Evolutionary conservation across 1,284 basidiomycete genomes (phyloP).

Genomic region (Sporisorium reilianum): DNA sequence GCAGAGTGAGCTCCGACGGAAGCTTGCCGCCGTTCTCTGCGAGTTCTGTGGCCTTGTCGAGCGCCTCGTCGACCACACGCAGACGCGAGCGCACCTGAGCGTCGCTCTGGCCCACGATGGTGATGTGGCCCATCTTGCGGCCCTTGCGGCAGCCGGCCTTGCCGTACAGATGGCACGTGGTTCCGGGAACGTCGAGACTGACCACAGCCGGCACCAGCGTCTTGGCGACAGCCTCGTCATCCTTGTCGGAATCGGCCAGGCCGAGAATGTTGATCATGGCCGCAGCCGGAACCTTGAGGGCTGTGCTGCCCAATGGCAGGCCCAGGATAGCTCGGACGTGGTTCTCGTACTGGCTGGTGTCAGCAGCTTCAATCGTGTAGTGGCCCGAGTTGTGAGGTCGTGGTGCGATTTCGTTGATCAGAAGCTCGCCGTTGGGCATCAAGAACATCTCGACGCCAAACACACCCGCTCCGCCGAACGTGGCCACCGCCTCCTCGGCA

Average conservation of each 20-base stretch:
- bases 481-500: slow-evolving; percentile 85
- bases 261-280: slow-evolving; percentile 94
- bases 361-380: slow-evolving; percentile 98
- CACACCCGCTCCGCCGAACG: slow-evolving; percentile 87
- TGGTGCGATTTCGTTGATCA: slow-evolving; percentile 98
- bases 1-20: slow-evolving; percentile 43
- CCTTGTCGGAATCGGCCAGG: slow-evolving; percentile 63
- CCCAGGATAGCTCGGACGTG: slow-evolving; percentile 95
- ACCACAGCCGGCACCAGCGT: slow-evolving; percentile 63
- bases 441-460: slow-evolving; percentile 99
- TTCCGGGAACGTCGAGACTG: slow-evolving; percentile 76
- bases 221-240: slow-evolving; percentile 62
- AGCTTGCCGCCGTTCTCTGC: slow-evolving; percentile 48
- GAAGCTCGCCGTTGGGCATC: slow-evolving; percentile 84
- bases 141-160: slow-evolving; percentile 90
- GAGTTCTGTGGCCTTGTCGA: slow-evolving; percentile 60
- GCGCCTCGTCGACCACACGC: slow-evolving; percentile 54
- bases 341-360: slow-evolving; percentile 97
- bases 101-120: slow-evolving; percentile 85
- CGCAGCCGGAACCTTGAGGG: slow-evolving; percentile 85
- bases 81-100: slow-evolving; percentile 77
- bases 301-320: slow-evolving; percentile 88
- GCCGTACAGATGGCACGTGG: slow-evolving; percentile 90
- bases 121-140: slow-evolving; percentile 98
- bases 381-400: slow-evolving; percentile 98